Base-by-base conservation (phyloP, 257 asterid genomes). In the Lithospermum erythrorhizon region DNA sequence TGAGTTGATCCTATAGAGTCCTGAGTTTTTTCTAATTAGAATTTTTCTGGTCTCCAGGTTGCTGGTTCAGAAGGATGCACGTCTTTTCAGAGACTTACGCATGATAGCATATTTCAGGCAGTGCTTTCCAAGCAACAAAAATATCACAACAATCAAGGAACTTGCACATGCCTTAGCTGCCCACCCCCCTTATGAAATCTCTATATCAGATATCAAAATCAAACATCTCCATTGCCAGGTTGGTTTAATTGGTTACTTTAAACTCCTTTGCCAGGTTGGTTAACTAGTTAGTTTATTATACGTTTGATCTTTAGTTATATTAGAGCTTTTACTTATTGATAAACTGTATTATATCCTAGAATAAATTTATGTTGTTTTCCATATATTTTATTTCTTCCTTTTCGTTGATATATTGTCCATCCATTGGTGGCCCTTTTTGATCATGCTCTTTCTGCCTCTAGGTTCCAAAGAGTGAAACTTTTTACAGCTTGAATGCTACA, bases 181-280 rank as follows among this genome's bases (percentile, higher is more conserved):
- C 62, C 90, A 67, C 64, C 87, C 86, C 69, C 98, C 98, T 52
- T 88, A 82, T 62, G 94, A 86, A 70, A 76, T 91, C 65, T 61
- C 87, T 55, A 71, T 82, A 62, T 75, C 95, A 24, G 73, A 78
- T 72, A 61, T 91, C 73, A 75, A 79, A 71, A 76, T 91, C 57
- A 84, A 80, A 63, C 97, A 91, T 71, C 79, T 81, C 62, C 94
- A 91, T 65, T 84, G 86, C 70, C 86, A 88, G 98, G 97, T 91
- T 73, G 61, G 69, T 56, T 65, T 23, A 53, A 63, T 59, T 20
- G 56, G 37, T 68, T 4, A n/a, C 35, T 61, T 62, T 9, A 95
- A 91, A 70, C 79, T 80, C 62, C 94, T 88, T 65, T 84, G 85
- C 69, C 86, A 88, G 97, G 95, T 91, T 72, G 61, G 69, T 56